Evolutionary conservation across 768 basidiomycete genomes (phyloP).

Genomic region (Hygrophorus russula): DNA sequence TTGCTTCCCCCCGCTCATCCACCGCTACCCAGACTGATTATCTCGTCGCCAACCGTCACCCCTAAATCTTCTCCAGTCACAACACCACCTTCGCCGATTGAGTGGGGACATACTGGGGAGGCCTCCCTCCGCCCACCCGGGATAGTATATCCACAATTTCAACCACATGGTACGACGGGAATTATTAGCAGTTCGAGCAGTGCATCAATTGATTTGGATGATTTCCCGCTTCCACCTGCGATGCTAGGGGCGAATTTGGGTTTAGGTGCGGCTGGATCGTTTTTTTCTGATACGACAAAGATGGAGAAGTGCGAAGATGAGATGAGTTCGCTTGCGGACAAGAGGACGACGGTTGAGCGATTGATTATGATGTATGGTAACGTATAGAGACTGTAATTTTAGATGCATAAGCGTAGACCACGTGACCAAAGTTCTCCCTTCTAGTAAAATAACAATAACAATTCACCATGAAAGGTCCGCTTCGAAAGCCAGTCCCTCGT

Average conservation of each 20-base stretch:
- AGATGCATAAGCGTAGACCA: too few species aligned
- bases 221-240: slow-evolving; percentile 34
- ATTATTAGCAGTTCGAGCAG: slow-evolving; percentile 26
- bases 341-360: slow-evolving; percentile 13
- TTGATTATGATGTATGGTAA: slow-evolving; percentile 15
- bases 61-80: slow-evolving; percentile 3
- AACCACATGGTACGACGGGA: slow-evolving; percentile 22
- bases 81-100: slow-evolving; percentile 2
- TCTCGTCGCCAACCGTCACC: slow-evolving; percentile 11
- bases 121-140: slow-evolving; percentile 8
- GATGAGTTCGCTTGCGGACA: slow-evolving; percentile 9
- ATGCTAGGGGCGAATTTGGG: slow-evolving; percentile 9
- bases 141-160: slow-evolving; percentile 22
- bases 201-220: slow-evolving; percentile 29
- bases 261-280: slow-evolving; percentile 9
- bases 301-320: slow-evolving; percentile 10
- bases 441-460: too few species aligned
- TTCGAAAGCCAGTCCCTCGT: too few species aligned
- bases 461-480: too few species aligned
- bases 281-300: slow-evolving; percentile 8
- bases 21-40: slow-evolving; percentile 14
- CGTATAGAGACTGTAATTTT: too few species aligned
- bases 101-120: neutral
- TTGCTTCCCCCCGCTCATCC: slow-evolving; percentile 1
- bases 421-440: too few species aligned